Base-by-base conservation (phyloP, 305 asterid genomes). In the Galium porrigens region DNA sequence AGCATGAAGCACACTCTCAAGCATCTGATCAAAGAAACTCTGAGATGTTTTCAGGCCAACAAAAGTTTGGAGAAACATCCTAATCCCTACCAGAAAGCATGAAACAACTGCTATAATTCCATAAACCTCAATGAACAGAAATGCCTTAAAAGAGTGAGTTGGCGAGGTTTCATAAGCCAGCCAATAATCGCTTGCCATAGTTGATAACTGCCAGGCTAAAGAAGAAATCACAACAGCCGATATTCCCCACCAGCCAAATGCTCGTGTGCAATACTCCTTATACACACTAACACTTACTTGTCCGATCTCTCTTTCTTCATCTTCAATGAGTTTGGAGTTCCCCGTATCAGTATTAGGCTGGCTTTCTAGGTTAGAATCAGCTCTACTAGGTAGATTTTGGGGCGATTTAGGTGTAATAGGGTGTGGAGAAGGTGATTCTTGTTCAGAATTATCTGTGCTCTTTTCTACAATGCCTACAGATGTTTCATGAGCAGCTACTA, bases 221-320 rank as follows among this genome's bases (percentile, higher is more conserved):
- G 91, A 78, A 18, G 69, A 2, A 25, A 79, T 14, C 15, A 84
- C 6, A 8, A 80, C 81, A 30, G 68, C 83, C 9, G 49, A 42
- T 11, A 80, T 73, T 46, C 91, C 94, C 81, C 75, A 71, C 96
- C 96, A 86, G 30, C 94, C 94, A 14, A 52, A 84, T 18, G 85
- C 80, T 75, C 78, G 84, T 0, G 86, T 83, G 78, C 77, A 72
- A 53, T 88, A 86, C 69, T 71, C 73, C 68, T 71, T 76, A 72
- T 86, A 88, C 22, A 81, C 86, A 1, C 58, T 58, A n/a, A 78
- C 65, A 36, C 79, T 80, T 32, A 88, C 85, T 5, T 72, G 71
- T 2, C 94, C 96, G 0, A 70, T 77, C 63, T 77, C 96, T 68
- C 96, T 69, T 69, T 84, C 86, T 65, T 88, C 96, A 1, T 88